Conservation (phyloP, 2,329 filamentous ascomycete species). For the Arthrobotrys sphaeroides region DNA sequence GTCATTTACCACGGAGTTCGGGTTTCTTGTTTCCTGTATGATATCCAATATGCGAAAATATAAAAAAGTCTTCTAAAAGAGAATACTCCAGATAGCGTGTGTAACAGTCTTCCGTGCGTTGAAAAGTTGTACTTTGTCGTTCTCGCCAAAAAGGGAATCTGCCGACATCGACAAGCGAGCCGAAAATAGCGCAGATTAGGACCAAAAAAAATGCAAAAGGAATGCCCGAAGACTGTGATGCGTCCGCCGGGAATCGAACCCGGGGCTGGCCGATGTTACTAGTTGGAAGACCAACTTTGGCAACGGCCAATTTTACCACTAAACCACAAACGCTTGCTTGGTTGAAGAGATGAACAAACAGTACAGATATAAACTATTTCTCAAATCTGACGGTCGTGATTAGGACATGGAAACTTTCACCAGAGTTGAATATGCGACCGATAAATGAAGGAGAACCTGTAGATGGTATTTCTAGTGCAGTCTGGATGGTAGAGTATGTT, state of each 20-base stretch:
- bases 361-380: background rate
- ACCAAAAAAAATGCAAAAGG: conserved; percentile 15
- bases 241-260: conserved; percentile 52
- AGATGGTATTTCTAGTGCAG: too few species aligned
- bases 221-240: conserved; percentile 17
- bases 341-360: background rate
- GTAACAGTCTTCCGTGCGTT: background rate
- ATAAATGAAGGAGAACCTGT: too few species aligned
- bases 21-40: background rate
- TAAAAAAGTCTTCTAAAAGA: background rate
- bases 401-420: too few species aligned
- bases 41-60: background rate
- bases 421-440: too few species aligned
- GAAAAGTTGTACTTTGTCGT: background rate
- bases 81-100: too few species aligned
- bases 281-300: conserved; percentile 4
- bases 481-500: too few species aligned
- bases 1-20: background rate
- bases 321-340: conserved; percentile 48
- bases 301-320: conserved; percentile 52
- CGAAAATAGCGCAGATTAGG: too few species aligned
- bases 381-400: too few species aligned
- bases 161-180: background rate
- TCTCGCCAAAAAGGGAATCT: background rate
- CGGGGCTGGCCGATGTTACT: conserved; percentile 34